Base-by-base conservation (phyloP, 441 rosid genomes). In the Aquilaria agallochum region DNA sequence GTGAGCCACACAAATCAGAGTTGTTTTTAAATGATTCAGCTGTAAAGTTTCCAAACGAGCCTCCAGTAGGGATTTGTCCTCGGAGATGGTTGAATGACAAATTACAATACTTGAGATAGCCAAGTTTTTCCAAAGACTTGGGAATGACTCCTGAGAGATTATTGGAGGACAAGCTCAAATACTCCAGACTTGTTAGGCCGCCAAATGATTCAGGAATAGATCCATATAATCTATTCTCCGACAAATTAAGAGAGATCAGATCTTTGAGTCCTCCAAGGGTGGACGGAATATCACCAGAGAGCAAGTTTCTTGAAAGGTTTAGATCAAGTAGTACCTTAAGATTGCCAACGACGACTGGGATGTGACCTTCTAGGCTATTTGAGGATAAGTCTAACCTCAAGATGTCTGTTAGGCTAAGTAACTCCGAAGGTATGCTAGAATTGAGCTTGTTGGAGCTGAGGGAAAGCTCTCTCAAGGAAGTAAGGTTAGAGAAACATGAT, bases 61-160 rank as follows among this genome's bases (percentile, higher is more conserved):
- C 69, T 56, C 44, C 58, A 0, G 5, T 1, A 2, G 72, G 78
- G 55, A 74, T 45, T 33, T 67, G 50, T 51, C 70, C 78, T 13
- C 61, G 8, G 1, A 75, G 45, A 3, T 10, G 13, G 54, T 75
- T 71, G 49, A 44, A 64, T 11, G 75, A 75, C 47, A 71, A 48
- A 61, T 71, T 75, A 0, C 70, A 60, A 33, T 32, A 49, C n/a
- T 53, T 56, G 6, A 67, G 78, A 49, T 33, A 15, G 1, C 0
- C 2, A 1, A 70, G 69, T 11, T 45, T 36, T 42, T 63, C 64
- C 27, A 67, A 8, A 2, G 66, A 59, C 3, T 7, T 53, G 0
- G 73, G 75, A 58, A 75, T 68, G 0, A 0, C 54, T 65, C 76
- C 76, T 0, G 68, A 71, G 6, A 71, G 58, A 62, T 45, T 58